Conservation (phyloP, 768 basidiomycete genomes). For the Lactarius sanguifluus region DNA sequence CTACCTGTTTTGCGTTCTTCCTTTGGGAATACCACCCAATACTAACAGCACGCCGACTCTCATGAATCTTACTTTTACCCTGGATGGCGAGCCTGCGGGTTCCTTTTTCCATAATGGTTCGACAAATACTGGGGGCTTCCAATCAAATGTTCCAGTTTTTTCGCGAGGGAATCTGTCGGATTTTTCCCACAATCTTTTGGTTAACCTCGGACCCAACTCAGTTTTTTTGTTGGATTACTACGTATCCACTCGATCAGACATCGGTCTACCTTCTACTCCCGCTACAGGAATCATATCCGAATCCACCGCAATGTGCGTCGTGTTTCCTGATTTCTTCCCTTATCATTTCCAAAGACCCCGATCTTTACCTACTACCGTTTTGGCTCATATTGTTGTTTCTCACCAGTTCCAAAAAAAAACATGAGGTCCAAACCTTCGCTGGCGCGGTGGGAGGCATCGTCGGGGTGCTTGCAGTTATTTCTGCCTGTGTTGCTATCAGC, state of each 20-base stretch:
- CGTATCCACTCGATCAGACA: conserved; percentile 37
- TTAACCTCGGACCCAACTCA: conserved; percentile 46
- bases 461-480: conserved; percentile 49
- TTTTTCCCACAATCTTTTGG: conserved; percentile 43
- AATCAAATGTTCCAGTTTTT: conserved; percentile 42
- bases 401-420: conserved; percentile 28
- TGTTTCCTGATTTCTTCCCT: neutral
- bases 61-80: conserved; percentile 46
- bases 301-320: neutral
- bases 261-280: conserved; percentile 3
- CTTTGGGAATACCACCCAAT: conserved; percentile 32
- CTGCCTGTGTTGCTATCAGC: conserved; percentile 50
- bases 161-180: conserved; percentile 38
- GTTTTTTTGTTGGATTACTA: conserved; percentile 52
- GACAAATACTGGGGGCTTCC: conserved; percentile 34
- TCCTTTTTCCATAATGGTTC: conserved; percentile 38
- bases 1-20: conserved; percentile 46
- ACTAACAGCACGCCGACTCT: conserved; percentile 38
- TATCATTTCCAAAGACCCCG: neutral
- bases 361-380: neutral
- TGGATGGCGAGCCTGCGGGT: conserved; percentile 41
- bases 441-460: conserved; percentile 54
- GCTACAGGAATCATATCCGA: neutral
- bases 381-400: conserved; percentile 9
- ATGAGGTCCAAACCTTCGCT: conserved; percentile 48